phyloP scores from a whole-genome alignment of 371 early-diverging fungal genomes.

The Rhizopus arrhizus region DNA sequence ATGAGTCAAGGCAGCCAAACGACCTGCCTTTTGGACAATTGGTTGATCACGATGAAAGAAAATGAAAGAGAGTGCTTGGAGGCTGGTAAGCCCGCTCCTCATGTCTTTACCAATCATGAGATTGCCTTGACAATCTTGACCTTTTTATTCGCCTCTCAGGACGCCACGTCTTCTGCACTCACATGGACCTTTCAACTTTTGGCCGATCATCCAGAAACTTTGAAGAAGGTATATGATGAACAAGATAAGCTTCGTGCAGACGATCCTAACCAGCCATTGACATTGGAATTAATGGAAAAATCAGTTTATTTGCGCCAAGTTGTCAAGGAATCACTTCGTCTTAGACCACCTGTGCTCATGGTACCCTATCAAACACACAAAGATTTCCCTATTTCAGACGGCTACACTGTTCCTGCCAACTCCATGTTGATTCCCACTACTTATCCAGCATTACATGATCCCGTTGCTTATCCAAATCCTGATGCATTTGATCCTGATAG shows the following conservation, averaged over 20 bases:
- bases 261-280: conserved; percentile 14
- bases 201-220: conserved; percentile 32
- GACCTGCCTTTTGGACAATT: conserved; percentile 27
- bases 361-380: conserved; percentile 23
- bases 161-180: conserved; percentile 32
- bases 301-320: conserved; percentile 28
- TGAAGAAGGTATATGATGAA: conserved; percentile 27
- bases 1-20: conserved; percentile 21
- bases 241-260: conserved; percentile 23
- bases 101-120: conserved; percentile 26
- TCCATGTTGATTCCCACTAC: conserved; percentile 50
- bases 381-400: conserved; percentile 17
- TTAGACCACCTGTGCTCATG: conserved; percentile 31
- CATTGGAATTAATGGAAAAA: conserved; percentile 26
- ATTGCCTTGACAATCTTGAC: conserved; percentile 32
- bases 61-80: conserved; percentile 16
- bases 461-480: conserved; percentile 44
- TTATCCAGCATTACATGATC: conserved; percentile 49
- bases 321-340: conserved; percentile 28
- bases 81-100: conserved; percentile 20
- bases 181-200: conserved; percentile 36
- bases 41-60: conserved; percentile 29
- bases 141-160: conserved; percentile 33
- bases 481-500: conserved; percentile 47
- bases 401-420: conserved; percentile 20